Conservation (phyloP, 345 rosid species). For the Eucalyptus caleyi region DNA sequence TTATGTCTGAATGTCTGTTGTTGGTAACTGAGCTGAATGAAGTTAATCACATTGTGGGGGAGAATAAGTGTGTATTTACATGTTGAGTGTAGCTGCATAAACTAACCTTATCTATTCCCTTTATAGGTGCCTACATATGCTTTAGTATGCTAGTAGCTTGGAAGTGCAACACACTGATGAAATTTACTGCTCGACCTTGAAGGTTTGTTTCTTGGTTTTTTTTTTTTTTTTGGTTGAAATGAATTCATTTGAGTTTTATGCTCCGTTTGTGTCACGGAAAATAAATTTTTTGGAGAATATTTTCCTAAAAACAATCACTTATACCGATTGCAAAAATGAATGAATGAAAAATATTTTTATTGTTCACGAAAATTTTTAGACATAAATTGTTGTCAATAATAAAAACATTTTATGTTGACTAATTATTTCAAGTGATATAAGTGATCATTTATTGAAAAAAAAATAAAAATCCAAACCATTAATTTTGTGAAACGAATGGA, state of each 20-base stretch:
- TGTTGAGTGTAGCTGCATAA: neutral
- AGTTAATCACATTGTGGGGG: neutral
- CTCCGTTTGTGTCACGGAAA: neutral
- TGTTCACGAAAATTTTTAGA: no score
- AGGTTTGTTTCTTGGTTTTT: neutral
- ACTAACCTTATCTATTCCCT: neutral
- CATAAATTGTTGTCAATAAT: no score
- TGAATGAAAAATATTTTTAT: no score
- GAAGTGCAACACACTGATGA: neutral
- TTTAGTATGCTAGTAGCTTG: constrained; percentile 20
- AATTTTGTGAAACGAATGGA: neutral
- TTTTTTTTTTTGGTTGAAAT: neutral
- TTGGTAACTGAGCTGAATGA: neutral
- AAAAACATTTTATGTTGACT: neutral
- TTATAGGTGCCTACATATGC: constrained; percentile 31
- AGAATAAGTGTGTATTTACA: neutral
- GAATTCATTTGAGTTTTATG: neutral
- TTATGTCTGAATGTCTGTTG: neutral
- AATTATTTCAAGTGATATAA: neutral
- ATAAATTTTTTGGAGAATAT: neutral
- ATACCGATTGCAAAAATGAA: neutral
- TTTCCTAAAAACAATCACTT: neutral
- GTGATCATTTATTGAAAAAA: neutral
- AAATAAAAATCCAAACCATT: neutral
- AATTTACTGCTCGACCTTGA: neutral